Evolutionary conservation across 257 asterid species (phyloP), one percentile per base, ranked within the genome.

Genomic region (Primulina huaijiensis): DNA sequence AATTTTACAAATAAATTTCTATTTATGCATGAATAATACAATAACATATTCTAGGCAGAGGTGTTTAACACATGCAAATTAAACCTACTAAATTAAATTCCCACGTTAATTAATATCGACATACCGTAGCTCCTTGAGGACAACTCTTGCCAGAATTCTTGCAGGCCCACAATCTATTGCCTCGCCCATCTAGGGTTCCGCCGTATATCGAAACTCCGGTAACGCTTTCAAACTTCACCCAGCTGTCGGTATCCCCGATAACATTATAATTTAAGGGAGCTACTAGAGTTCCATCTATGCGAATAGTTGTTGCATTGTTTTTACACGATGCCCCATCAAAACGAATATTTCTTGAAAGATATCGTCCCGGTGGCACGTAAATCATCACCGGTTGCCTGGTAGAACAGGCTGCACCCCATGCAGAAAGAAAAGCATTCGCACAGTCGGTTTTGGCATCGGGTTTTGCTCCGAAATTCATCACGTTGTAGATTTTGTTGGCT

Each of bases 401-500:
- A 20, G 82, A 66, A 25, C 95, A 88, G 60, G 95, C 87, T 25
- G 85, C 83, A 7, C 25, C 35, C 94, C 90, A 83, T 21, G 89
- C 86, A 34, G 62, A 34, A 5, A 83, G 72, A 55, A 87, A 87
- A n/a, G 94, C 86, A 43, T 80, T 72, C 0, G 87, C 72, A 71
- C 73, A 74, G 65, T 87, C 90, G 14, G 84, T 74, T 7, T 72
- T 62, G 2, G 86, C 87, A 29, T 81, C 59, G 14, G 87, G 33
- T 68, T 78, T 81, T 6, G 89, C 90, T 35, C 90, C 90, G 33
- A 79, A 83, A 0, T 7, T 72, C 61, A 75, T 57, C 50, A 87
- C 90, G 53, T 78, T 80, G 79, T 67, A 82, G 17, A 68, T 75
- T 25, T 72, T 75, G 35, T 69, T 64, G 70, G 73, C 77, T 20